These are phyloP conservation scores for Craspedostauros australis DNA, from an alignment of 108 stramenopile species.

Conservation along the genomic window DNA sequence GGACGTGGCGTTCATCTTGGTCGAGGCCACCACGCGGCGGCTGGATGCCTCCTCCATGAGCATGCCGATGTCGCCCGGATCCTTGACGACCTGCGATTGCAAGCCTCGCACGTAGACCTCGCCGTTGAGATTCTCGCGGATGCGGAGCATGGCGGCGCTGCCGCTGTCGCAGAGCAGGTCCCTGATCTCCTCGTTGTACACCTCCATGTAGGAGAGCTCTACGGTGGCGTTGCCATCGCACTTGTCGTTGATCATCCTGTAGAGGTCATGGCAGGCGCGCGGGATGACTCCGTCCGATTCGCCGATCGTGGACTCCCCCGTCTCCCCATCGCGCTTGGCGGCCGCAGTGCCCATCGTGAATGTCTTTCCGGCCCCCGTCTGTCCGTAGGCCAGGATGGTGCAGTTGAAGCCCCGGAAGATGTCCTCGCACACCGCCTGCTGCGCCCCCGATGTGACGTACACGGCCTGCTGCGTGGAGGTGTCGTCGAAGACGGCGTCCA, in stretches of 20 bases:
- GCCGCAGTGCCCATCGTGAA: conserved; percentile 92
- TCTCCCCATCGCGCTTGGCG: conserved; percentile 35
- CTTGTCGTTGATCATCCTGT: conserved; percentile 51
- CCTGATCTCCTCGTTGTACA: conserved; percentile 99
- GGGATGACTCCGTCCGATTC: conserved; percentile 88
- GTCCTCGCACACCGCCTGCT: conserved; percentile 77
- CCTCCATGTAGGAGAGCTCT: conserved; percentile 92
- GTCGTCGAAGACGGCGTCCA: conserved; percentile 91
- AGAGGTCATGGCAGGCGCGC: conserved; percentile 89
- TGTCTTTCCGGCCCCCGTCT: conserved; percentile 92
- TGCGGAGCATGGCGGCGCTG: conserved; percentile 18
- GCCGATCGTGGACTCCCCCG: conserved; percentile 1
- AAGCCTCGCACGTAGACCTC: conserved; percentile 67
- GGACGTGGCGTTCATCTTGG: conserved; percentile 84
- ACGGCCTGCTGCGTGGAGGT: conserved; percentile 78
- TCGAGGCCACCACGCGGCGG: conserved; percentile 70
- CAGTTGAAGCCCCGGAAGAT: conserved; percentile 96
- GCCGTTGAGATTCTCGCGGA: conserved; percentile 40
- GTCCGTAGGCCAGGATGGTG: conserved; percentile 98
- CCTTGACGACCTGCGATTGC: conserved; percentile 33
- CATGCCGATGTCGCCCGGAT: conserved; percentile 39
- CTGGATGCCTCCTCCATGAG: conserved; percentile 54
- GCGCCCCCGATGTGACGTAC: conserved; percentile 86
- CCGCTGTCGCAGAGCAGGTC: conserved; percentile 39
- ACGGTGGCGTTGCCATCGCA: conserved; percentile 87